A percentile compares a stretch with the other conserved stretches of the same genome.
phyloP scores from a whole-genome alignment of 2,329 filamentous ascomycete genomes.

The Akanthomyces lecanii region DNA sequence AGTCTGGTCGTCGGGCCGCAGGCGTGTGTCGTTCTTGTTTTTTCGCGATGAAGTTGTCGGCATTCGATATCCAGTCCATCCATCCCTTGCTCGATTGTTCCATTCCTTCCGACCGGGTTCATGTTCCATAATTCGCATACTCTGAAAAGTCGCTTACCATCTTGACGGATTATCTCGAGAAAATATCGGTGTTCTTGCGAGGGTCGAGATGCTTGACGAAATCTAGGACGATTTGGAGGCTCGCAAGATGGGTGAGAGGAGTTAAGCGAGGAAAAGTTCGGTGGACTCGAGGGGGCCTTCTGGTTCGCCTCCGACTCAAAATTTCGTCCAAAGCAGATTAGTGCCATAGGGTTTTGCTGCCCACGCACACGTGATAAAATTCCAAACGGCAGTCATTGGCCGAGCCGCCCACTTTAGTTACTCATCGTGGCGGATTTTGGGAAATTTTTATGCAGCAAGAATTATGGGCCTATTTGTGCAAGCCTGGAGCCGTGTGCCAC shows the following conservation, averaged over 20 bases:
- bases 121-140: conserved; percentile 18
- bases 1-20: conserved; percentile 7
- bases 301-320: conserved; percentile 35
- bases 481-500: neutral
- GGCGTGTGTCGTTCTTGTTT: neutral
- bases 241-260: conserved; percentile 46
- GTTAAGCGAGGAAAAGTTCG: conserved; percentile 48
- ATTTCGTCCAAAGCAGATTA: conserved; percentile 35
- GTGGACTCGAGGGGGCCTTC: conserved; percentile 33
- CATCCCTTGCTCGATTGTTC: neutral
- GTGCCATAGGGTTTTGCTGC: conserved; percentile 36
- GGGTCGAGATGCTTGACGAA: conserved; percentile 46
- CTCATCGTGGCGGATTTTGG: conserved; percentile 17
- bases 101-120: neutral
- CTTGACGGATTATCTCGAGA: conserved; percentile 54
- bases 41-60: neutral
- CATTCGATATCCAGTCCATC: conserved; percentile 4
- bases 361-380: conserved; percentile 34
- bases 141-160: conserved; percentile 55
- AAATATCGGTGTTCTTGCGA: conserved; percentile 45
- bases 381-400: conserved; percentile 21
- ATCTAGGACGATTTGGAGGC: conserved; percentile 54
- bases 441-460: conserved; percentile 15
- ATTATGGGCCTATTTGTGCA: conserved; percentile 18
- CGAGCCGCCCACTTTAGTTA: neutral